Conservation (phyloP, 371 early-diverging fungal genomes). For the Mortierella sp. region DNA sequence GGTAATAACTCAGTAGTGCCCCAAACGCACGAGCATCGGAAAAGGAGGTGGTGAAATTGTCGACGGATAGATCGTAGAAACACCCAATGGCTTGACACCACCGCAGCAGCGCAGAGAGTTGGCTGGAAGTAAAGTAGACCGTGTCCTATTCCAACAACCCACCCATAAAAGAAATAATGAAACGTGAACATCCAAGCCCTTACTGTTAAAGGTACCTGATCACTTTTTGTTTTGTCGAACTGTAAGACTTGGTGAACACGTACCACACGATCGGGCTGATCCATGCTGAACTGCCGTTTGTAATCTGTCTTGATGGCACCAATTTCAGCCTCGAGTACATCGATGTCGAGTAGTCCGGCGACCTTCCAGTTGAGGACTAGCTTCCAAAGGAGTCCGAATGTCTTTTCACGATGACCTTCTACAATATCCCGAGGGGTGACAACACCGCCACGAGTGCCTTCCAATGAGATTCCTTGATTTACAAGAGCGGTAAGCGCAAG, state of each 20-base stretch:
- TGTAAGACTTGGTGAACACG: conserved; percentile 5
- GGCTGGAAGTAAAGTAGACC: conserved; percentile 51
- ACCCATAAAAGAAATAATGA: no score
- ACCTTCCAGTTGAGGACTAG: conserved; percentile 55
- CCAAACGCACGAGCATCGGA: conserved; percentile 55
- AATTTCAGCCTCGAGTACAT: conserved; percentile 37
- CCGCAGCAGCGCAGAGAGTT: conserved; percentile 45
- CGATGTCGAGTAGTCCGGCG: conserved; percentile 39
- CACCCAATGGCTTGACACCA: conserved; percentile 57
- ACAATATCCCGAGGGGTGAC: conserved; percentile 52
- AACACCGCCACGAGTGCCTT: conserved; percentile 41
- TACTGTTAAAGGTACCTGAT: no score
- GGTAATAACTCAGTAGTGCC: conserved; percentile 53
- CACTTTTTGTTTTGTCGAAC: background rate
- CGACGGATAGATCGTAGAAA: conserved; percentile 38
- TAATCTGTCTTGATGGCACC: conserved; percentile 30
- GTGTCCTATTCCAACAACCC: conserved; percentile 41
- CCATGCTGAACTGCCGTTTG: conserved; percentile 21
- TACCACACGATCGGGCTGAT: conserved; percentile 48
- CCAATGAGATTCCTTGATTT: conserved; percentile 33
- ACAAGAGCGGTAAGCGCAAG: conserved; percentile 35
- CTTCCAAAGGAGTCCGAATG: conserved; percentile 55
- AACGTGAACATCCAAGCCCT: no score
- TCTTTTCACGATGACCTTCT: conserved; percentile 56
- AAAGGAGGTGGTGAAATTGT: conserved; percentile 55